Conservation (phyloP, 192 early-diverging fungal genomes). For the Podila minutissima region DNA sequence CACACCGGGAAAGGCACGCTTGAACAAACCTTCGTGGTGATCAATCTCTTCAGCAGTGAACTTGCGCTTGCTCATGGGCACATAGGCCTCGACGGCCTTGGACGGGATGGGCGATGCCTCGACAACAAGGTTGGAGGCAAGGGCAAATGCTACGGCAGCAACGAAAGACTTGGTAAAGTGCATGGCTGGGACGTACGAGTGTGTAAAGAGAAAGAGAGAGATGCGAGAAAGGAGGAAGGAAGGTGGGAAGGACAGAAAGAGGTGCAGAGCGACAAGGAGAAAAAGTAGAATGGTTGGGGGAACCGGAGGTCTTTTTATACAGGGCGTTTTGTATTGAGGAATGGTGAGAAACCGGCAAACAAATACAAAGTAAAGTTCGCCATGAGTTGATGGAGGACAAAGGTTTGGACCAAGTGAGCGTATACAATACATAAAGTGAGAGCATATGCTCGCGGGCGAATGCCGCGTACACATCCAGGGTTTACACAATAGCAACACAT, state of each 20-base stretch:
- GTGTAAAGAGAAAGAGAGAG: not conserved
- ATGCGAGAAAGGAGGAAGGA: not conserved
- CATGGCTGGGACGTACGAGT: slow-evolving; percentile 11
- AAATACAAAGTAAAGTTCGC: too few relatives aligned
- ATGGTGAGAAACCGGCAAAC: too few relatives aligned
- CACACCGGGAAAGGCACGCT: slow-evolving; percentile 25
- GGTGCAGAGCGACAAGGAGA: slow-evolving; percentile 3
- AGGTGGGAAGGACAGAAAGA: not conserved
- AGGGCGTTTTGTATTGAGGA: too few relatives aligned
- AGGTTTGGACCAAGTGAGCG: too few relatives aligned
- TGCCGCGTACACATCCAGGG: too few relatives aligned
- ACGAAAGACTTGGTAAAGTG: slow-evolving; percentile 21
- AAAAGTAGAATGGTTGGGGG: not conserved
- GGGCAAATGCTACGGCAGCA: slow-evolving; percentile 23
- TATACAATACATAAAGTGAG: too few relatives aligned
- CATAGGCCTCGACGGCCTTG: slow-evolving; percentile 7
- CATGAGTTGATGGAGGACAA: too few relatives aligned
- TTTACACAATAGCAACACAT: too few relatives aligned
- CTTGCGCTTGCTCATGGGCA: slow-evolving; percentile 32
- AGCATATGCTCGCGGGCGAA: too few relatives aligned
- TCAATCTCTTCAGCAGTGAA: slow-evolving; percentile 35
- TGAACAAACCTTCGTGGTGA: slow-evolving; percentile 16
- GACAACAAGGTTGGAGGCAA: slow-evolving; percentile 19
- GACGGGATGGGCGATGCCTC: slow-evolving; percentile 32
- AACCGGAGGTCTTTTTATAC: not conserved